phyloP scores from a whole-genome alignment of 805 yeast genomes.

The Metschnikowia reukaufii region DNA sequence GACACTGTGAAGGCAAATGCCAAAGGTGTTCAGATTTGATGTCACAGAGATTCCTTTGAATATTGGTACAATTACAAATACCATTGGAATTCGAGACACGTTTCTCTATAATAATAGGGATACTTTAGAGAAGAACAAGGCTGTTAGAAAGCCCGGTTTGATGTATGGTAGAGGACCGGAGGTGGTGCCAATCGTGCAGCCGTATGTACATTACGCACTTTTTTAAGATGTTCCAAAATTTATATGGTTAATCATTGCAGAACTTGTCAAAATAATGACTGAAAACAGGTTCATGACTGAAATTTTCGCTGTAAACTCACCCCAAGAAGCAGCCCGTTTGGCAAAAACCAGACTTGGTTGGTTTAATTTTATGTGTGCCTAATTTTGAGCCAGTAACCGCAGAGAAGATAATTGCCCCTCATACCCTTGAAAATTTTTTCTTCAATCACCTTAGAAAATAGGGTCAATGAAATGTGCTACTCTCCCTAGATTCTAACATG shows the following conservation, averaged over 20 bases:
- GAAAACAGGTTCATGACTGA: conserved; percentile 25
- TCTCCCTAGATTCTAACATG: conserved; percentile 29
- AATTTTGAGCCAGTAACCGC: conserved; percentile 26
- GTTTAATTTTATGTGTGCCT: conserved; percentile 32
- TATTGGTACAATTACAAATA: conserved; percentile 36
- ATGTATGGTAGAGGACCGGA: conserved; percentile 38
- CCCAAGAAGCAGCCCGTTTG: conserved; percentile 22
- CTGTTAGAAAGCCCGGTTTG: conserved; percentile 24
- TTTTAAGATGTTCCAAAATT: conserved; percentile 26
- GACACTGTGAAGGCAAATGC: conserved; percentile 30
- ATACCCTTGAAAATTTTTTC: conserved; percentile 28
- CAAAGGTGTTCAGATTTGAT: conserved; percentile 24
- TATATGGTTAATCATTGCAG: conserved; percentile 31
- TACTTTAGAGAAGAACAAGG: conserved; percentile 10
- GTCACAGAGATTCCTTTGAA: conserved; percentile 15
- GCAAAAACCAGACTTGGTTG: conserved; percentile 25
- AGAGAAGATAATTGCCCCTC: conserved; percentile 26
- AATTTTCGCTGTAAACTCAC: conserved; percentile 27
- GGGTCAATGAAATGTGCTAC: conserved; percentile 37
- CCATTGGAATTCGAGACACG: conserved; percentile 32
- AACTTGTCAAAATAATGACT: conserved; percentile 21
- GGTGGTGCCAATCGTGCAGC: conserved; percentile 39
- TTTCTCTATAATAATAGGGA: conserved; percentile 20
- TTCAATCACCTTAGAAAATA: conserved; percentile 22
- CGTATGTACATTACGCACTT: conserved; percentile 28